Base-by-base conservation (phyloP, 345 rosid genomes). In the Bretschneidera sinensis region DNA sequence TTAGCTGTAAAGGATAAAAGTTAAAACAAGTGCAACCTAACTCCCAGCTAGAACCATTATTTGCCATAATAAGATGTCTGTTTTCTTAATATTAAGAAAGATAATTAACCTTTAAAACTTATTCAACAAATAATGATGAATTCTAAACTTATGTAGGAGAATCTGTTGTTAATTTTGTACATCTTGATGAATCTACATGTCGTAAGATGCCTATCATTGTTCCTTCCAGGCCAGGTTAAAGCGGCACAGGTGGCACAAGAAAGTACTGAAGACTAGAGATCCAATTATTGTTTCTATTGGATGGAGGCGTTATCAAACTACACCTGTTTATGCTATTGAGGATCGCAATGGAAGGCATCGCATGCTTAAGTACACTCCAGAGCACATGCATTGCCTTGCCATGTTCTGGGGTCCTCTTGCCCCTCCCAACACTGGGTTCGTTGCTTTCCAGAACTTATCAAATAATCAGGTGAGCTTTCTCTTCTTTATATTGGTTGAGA, bases 341-440 rank as follows among this genome's bases (percentile, higher is more conserved):
- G 99, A 88, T 64, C 74, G 49, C 24, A 88, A 82, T 77, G 99
- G 89, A 74, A 81, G 96, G 76, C 85, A 85, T 76, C 88, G 95
- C 66, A 94, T 90, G 97, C 83, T 94, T 20, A 90, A 90, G 81
- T 94, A 86, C 81, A 88, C 96, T 64, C 97, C 92, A 13, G 97
- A 85, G 58, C 99, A 91, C 75, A 85, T 85, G 96, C 96, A 88
- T 54, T 94, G 97, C 66, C 92, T 91, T 69, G 95, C 92, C 73
- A 88, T 78, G 81, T 91, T 91, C 67, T 94, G 96, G 96, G 99
- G 95, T 57, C 99, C 97, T 59, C 91, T 91, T 61, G 97, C 92
- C 24, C 99, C 99, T 47, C 95, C 99, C 21, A 73, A 83, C 61
- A 85, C 97, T 8, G 97, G 97, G 31, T 76, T 90, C 45, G 82